Evolutionary conservation across 768 basidiomycete genomes (phyloP), one percentile per base, ranked within the genome.

Genomic region (Leucosporidium yakuticum): DNA sequence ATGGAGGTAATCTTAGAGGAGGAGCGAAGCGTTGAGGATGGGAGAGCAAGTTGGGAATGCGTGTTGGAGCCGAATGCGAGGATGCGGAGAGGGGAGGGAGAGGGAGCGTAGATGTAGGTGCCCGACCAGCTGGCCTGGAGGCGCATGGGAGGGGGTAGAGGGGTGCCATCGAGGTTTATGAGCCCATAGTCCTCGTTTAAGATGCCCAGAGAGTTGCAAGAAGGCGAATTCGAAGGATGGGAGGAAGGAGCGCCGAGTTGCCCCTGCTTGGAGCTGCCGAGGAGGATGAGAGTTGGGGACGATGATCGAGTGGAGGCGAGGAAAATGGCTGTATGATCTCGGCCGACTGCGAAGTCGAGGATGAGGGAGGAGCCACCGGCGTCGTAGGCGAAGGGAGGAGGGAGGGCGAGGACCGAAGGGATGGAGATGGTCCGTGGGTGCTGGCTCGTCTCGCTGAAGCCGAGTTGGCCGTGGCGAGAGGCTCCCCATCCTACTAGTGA

Each of bases 381-480:
- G 49, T 31, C 21, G 58, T n/a, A 4, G n/a, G 6, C 1, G 57
- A 23, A 1, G 39, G 39, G 39, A 44, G 39, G 39, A 44, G 39
- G 39, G 51, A 61, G 61, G 44, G 8, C 0, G 29, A 5, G 0
- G 56, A 32, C 27, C 11, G 57, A 31, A 21, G 60, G n/a, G 47
- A 44, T 57, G 27, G 29, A 0, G 39, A 36, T n/a, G 29, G 27
- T 44, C 36, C 21, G 21, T 31, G 50, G 63, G 4, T 32, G 25
- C 4, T 12, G 47, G 48, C 27, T 47, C 7, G 34, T 32, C 25
- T 31, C 54, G 29, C n/a, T 23, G 32, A 17, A 23, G 21, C 88
- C 89, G 2, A 98, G 83, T 76, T 97, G 92, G 5, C 91, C 91
- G 74, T 94, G 91, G 39, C 94, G 81, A 20, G 85, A 83, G 3